Evolutionary conservation across 805 yeast genomes (phyloP).

Genomic region (Maudiozyma serrabonitensis): DNA sequence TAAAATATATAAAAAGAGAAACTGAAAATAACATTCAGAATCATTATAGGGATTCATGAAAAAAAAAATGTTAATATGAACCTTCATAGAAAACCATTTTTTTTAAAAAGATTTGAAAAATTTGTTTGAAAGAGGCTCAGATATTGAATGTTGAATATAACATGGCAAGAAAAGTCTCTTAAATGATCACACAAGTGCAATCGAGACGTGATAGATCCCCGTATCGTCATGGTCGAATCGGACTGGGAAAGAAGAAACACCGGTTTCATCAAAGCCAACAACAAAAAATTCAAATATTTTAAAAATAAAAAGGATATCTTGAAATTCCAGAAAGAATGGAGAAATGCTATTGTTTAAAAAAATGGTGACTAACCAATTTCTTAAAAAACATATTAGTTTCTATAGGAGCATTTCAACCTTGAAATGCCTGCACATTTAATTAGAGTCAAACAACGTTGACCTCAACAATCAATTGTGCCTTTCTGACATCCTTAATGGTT

Average conservation of each 20-base stretch:
- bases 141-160: conserved; percentile 13
- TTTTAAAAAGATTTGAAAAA: background rate
- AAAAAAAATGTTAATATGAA: background rate
- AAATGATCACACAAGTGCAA: conserved; percentile 6
- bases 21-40: background rate
- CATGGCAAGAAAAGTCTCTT: conserved; percentile 72
- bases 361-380: background rate
- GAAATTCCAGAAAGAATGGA: no score
- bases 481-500: no score
- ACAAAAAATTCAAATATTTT: background rate
- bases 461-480: background rate
- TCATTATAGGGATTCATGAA: background rate
- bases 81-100: background rate
- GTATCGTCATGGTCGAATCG: conserved; percentile 89
- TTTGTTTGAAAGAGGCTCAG: conserved; percentile 23
- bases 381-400: conserved; percentile 6
- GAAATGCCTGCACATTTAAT: conserved; percentile 1
- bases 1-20: background rate
- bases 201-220: conserved; percentile 38
- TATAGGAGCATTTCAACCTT: conserved; percentile 14
- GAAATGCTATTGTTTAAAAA: background rate
- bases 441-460: background rate
- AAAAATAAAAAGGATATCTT: background rate
- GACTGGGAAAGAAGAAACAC: conserved; percentile 86
- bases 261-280: conserved; percentile 36